Evolutionary conservation across 257 asterid species (phyloP).

Genomic region (Solanum etuberosum): DNA sequence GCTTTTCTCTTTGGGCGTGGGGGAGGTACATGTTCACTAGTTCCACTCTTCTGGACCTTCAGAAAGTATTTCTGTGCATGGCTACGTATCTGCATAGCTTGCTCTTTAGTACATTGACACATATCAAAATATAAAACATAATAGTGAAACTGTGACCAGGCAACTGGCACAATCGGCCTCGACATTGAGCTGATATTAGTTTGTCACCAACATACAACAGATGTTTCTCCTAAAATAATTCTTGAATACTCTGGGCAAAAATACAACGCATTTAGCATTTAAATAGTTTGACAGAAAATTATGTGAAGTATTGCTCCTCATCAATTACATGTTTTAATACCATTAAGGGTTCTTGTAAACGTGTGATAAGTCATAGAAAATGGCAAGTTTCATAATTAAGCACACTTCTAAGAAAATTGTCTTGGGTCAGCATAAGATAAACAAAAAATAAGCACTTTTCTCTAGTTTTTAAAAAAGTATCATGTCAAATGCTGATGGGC

Average conservation of each 20-base stretch:
- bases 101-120: not conserved
- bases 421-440: not conserved
- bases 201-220: not conserved
- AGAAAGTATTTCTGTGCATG: constrained; percentile 93
- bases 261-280: not conserved
- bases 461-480: not conserved
- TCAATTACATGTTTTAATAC: not conserved
- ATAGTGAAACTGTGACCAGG: not conserved
- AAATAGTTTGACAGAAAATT: not conserved
- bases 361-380: not conserved
- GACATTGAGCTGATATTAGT: not conserved
- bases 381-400: not conserved
- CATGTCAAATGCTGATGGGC: not conserved
- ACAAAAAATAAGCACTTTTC: not conserved
- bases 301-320: not conserved
- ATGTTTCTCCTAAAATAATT: not conserved
- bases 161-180: not conserved
- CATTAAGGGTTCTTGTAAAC: not conserved
- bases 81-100: constrained; percentile 73
- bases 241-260: not conserved
- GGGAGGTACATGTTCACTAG: constrained; percentile 81
- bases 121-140: not conserved
- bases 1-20: constrained; percentile 98
- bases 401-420: not conserved
- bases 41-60: constrained; percentile 81